Conservation (phyloP, 202 grass and related monocot species). For the Setaria italica region DNA sequence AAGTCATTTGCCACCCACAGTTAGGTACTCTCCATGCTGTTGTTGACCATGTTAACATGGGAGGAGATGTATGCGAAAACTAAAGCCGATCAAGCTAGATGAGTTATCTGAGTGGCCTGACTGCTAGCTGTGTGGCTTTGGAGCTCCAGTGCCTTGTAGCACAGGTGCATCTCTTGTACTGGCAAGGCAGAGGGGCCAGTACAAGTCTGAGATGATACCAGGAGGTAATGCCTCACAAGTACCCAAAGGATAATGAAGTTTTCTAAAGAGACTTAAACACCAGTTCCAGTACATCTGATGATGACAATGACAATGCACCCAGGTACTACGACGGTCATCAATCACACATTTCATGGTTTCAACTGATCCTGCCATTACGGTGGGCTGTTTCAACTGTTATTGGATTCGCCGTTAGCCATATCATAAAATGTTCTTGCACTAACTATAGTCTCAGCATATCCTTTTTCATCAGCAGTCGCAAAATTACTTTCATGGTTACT, state of each 20-base stretch:
- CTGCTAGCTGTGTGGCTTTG: conserved; percentile 26
- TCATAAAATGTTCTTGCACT: background rate
- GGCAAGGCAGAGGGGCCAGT: background rate
- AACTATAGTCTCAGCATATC: background rate
- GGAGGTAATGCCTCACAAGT: background rate
- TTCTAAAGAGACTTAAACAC: conserved; percentile 7
- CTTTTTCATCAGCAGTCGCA: background rate
- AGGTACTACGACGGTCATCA: background rate
- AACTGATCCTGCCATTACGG: background rate
- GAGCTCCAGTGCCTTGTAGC: background rate
- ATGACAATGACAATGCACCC: background rate
- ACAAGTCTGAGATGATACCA: conserved; percentile 13
- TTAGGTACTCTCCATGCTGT: conserved; percentile 26
- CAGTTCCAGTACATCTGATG: background rate
- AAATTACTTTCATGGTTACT: background rate
- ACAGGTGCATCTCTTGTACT: conserved; percentile 7
- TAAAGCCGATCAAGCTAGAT: background rate
- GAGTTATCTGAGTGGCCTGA: conserved; percentile 20
- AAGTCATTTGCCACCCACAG: conserved; percentile 29
- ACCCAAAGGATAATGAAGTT: background rate
- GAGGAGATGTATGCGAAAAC: background rate
- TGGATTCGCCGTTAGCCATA: background rate
- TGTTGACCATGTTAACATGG: background rate
- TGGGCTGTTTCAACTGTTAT: background rate
- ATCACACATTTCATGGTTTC: conserved; percentile 12